phyloP scores from a whole-genome alignment of 768 basidiomycete genomes.

The Tulasnella sp. region DNA sequence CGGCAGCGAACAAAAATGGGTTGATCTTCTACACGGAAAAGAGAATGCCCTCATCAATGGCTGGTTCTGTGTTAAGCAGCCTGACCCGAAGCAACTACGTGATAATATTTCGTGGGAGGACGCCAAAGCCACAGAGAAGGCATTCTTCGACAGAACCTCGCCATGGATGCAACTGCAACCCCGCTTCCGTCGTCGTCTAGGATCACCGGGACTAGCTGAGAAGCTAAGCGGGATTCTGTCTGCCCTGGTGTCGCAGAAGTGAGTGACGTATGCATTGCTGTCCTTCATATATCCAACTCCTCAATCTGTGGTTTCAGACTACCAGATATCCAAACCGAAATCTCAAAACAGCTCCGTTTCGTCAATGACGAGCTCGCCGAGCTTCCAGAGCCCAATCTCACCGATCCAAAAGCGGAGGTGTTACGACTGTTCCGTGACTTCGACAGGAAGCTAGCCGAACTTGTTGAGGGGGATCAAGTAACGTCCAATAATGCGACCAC shows the following conservation, averaged over 20 bases:
- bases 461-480: constrained; percentile 41
- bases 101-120: constrained; percentile 44
- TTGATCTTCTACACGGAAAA: constrained; percentile 22
- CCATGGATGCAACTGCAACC: constrained; percentile 13
- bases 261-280: no score
- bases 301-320: constrained; percentile 32
- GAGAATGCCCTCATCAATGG: constrained; percentile 37
- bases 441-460: constrained; percentile 31
- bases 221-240: constrained; percentile 50
- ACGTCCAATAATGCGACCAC: background rate
- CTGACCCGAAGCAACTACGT: constrained; percentile 39
- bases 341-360: constrained; percentile 35
- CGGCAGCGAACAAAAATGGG: constrained; percentile 47
- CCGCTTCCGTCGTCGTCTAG: background rate
- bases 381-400: constrained; percentile 44
- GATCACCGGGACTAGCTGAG: constrained; percentile 33
- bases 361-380: constrained; percentile 27
- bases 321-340: constrained; percentile 48
- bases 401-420: constrained; percentile 46
- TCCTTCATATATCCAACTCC: background rate
- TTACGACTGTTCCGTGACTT: constrained; percentile 39
- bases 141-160: constrained; percentile 36
- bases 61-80: constrained; percentile 52
- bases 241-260: constrained; percentile 52
- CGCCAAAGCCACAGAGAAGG: constrained; percentile 45